Percentiles rank a stretch among this genome's conserved stretches.
phyloP scores from a whole-genome alignment of 2,329 filamentous ascomycete genomes.

The Fusarium nygamai region DNA sequence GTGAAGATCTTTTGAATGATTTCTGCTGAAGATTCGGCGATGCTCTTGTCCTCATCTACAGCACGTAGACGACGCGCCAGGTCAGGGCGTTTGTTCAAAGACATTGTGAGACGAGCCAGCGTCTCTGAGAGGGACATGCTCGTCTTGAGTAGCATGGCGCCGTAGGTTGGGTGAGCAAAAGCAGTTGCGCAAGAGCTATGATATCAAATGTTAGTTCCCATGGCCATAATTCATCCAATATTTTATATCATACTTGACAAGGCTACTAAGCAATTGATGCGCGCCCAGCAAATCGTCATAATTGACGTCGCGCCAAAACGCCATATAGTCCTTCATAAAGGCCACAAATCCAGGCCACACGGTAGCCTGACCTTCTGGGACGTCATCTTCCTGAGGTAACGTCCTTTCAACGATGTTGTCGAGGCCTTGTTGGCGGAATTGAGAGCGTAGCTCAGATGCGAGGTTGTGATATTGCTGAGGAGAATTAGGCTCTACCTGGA shows the following conservation, averaged over 20 bases:
- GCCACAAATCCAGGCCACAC: constrained; percentile 80
- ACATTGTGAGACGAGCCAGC: constrained; percentile 84
- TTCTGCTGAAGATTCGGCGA: constrained; percentile 89
- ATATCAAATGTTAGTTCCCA: background rate
- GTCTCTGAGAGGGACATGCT: constrained; percentile 84
- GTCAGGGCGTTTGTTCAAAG: constrained; percentile 81
- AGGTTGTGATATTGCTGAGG: constrained; percentile 74
- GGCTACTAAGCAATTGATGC: constrained; percentile 76
- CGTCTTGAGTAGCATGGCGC: constrained; percentile 83
- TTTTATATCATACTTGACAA: constrained; percentile 73
- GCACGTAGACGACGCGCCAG: constrained; percentile 74
- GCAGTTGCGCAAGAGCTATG: constrained; percentile 82
- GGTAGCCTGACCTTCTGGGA: constrained; percentile 70
- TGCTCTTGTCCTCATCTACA: constrained; percentile 73
- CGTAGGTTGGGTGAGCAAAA: constrained; percentile 80
- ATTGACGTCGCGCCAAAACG: constrained; percentile 83
- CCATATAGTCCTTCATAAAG: constrained; percentile 84
- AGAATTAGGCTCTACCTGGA: constrained; percentile 79
- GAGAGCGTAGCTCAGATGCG: constrained; percentile 70
- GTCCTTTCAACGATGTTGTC: constrained; percentile 71
- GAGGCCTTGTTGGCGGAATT: constrained; percentile 64
- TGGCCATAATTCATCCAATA: background rate
- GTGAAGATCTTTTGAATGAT: constrained; percentile 92
- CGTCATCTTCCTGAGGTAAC: constrained; percentile 72
- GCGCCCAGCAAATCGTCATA: constrained; percentile 78